A percentile compares a stretch with the other conserved stretches of the same genome.
Evolutionary conservation across 257 asterid genomes (phyloP).

Genomic region (Solanum medicagineum): DNA sequence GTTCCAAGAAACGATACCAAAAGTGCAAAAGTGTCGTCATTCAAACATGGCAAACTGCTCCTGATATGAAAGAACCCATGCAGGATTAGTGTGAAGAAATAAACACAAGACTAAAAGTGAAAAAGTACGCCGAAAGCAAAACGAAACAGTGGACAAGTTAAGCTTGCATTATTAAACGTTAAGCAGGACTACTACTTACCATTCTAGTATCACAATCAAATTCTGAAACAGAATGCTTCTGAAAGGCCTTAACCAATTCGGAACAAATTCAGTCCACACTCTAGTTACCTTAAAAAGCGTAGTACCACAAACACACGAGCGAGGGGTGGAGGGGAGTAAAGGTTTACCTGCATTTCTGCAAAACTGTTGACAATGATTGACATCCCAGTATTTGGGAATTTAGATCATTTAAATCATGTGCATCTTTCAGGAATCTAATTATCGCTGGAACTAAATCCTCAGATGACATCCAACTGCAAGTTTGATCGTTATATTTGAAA

Average conservation of each 20-base stretch:
- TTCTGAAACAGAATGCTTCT: neutral
- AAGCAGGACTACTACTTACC: neutral
- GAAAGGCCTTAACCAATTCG: neutral
- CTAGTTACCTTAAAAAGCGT: neutral
- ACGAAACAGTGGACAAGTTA: neutral
- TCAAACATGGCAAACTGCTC: constrained; percentile 21
- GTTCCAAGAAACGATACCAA: constrained; percentile 63
- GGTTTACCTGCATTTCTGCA: constrained; percentile 60
- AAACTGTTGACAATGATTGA: constrained; percentile 29
- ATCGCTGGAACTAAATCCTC: constrained; percentile 26
- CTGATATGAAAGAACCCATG: constrained; percentile 19
- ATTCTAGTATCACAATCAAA: neutral
- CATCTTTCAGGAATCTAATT: constrained; percentile 51
- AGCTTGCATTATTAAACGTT: neutral
- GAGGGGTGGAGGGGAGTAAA: neutral
- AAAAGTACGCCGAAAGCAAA: neutral
- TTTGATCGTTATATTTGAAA: constrained; percentile 20
- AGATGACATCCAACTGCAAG: constrained; percentile 15
- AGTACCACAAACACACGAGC: neutral
- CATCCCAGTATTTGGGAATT: constrained; percentile 73
- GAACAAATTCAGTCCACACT: neutral
- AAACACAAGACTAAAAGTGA: neutral
- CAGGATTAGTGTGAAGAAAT: neutral
- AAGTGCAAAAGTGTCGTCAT: constrained; percentile 37
- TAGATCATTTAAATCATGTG: constrained; percentile 29